phyloP scores from a whole-genome alignment of 345 rosid species.

The Reutealis trisperma region DNA sequence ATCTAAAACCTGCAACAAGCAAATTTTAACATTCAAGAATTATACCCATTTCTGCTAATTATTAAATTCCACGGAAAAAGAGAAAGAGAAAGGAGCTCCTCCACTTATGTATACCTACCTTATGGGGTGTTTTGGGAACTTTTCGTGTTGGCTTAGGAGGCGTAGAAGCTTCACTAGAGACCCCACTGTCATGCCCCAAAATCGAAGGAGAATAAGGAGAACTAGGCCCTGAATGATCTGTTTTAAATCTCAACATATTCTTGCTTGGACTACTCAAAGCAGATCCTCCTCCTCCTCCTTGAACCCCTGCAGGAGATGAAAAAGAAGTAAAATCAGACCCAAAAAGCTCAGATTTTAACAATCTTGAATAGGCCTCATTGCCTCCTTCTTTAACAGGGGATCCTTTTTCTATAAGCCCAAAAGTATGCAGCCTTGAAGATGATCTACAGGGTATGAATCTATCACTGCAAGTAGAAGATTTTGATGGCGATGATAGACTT shows the following conservation, averaged over 20 bases:
- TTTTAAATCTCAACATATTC: slow-evolving; percentile 87
- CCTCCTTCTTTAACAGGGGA: slow-evolving; percentile 94
- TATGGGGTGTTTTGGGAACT: slow-evolving; percentile 95
- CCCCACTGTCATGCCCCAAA: slow-evolving; percentile 61
- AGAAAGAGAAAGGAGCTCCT: not conserved
- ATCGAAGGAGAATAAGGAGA: slow-evolving; percentile 89
- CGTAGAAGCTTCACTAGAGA: slow-evolving; percentile 64
- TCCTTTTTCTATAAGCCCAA: slow-evolving; percentile 73
- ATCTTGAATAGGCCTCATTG: slow-evolving; percentile 70
- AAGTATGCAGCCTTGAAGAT: slow-evolving; percentile 83
- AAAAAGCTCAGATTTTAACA: slow-evolving; percentile 82
- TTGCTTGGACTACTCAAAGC: slow-evolving; percentile 69
- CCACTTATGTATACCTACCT: slow-evolving; percentile 41
- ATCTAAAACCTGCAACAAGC: slow-evolving; percentile 77
- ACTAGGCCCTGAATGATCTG: slow-evolving; percentile 69
- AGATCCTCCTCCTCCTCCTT: slow-evolving; percentile 52
- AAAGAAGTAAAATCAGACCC: slow-evolving; percentile 80
- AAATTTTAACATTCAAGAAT: slow-evolving; percentile 1
- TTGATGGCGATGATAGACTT: slow-evolving; percentile 74
- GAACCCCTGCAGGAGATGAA: slow-evolving; percentile 82
- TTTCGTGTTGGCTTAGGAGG: slow-evolving; percentile 88
- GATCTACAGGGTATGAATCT: slow-evolving; percentile 98
- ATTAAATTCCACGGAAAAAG: not conserved
- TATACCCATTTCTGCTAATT: too few relatives aligned
- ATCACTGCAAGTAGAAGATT: slow-evolving; percentile 72